Evolutionary conservation across 1,284 basidiomycete species (phyloP).

Genomic region (Pseudozyma tsukubaensis): DNA sequence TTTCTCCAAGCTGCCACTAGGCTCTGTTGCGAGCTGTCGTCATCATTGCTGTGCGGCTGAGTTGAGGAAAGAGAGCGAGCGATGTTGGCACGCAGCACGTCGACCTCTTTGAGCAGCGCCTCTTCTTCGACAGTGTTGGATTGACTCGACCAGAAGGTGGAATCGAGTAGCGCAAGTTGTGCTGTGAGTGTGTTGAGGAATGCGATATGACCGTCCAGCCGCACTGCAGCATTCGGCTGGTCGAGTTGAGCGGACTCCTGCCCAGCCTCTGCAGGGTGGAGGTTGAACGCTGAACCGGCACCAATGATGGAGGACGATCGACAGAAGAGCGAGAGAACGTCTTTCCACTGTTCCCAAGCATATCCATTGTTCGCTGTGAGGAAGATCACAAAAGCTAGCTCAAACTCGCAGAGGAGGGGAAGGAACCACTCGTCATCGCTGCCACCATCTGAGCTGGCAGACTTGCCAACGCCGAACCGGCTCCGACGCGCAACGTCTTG

Average conservation of each 20-base stretch:
- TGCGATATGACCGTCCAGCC: conserved; percentile 15
- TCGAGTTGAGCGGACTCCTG: neutral
- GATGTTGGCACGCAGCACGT: conserved; percentile 27
- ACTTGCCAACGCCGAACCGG: neutral
- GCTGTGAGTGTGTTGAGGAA: conserved; percentile 24
- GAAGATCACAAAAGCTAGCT: conserved; percentile 54
- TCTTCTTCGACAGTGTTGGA: conserved; percentile 12
- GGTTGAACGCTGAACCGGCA: conserved; percentile 23
- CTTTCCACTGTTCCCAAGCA: conserved; percentile 50
- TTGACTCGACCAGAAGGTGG: conserved; percentile 40
- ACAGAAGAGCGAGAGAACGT: conserved; percentile 47
- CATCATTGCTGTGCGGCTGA: neutral
- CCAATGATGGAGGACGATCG: conserved; percentile 43
- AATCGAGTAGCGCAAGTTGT: conserved; percentile 16
- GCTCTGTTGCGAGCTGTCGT: neutral
- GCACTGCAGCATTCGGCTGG: neutral
- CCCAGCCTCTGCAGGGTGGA: conserved; percentile 33
- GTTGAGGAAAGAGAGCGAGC: conserved; percentile 22
- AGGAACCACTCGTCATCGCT: conserved; percentile 11
- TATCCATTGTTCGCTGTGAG: conserved; percentile 33
- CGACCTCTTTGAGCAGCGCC: conserved; percentile 17
- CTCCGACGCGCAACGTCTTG: conserved; percentile 45
- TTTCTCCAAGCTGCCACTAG: conserved; percentile 35
- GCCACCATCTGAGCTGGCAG: conserved; percentile 7
- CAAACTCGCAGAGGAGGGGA: conserved; percentile 42